A percentile compares a stretch with the other conserved stretches of the same genome.
phyloP scores from a whole-genome alignment of 2,329 filamentous ascomycete species.

The Paraconiothyrium brasiliense region DNA sequence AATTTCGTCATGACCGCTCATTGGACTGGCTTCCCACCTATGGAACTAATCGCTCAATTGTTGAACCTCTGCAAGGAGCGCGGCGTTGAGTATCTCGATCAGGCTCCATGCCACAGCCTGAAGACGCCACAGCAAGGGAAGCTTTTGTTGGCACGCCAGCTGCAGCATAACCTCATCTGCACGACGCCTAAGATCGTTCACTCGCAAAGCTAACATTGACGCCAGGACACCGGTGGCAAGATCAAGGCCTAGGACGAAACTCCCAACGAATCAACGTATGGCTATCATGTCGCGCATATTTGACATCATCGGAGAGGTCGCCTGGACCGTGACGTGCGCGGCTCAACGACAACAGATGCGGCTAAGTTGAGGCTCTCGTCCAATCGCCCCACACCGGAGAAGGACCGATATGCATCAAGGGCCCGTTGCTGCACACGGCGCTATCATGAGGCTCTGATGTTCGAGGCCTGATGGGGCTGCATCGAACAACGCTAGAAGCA shows the following conservation, averaged over 20 bases:
- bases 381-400: conserved; percentile 9
- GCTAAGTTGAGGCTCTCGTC: conserved; percentile 9
- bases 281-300: background rate
- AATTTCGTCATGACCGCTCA: background rate
- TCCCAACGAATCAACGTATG: conserved; percentile 9
- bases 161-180: background rate
- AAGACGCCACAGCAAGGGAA: background rate
- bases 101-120: background rate
- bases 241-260: background rate
- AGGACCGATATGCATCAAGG: conserved; percentile 5
- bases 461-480: conserved; percentile 11
- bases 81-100: conserved; percentile 1
- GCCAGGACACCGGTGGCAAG: background rate
- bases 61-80: background rate
- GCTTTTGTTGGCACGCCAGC: background rate
- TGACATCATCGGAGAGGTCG: background rate
- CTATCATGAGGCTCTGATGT: conserved; percentile 9
- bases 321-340: conserved; percentile 10
- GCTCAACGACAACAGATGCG: conserved; percentile 1
- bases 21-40: background rate
- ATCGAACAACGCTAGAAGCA: conserved; percentile 11
- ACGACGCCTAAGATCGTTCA: background rate
- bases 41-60: background rate
- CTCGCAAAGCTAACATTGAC: background rate
- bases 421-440: background rate